A percentile compares a stretch with the other conserved stretches of the same genome.
phyloP scores from a whole-genome alignment of 306 rosid species.

The Begonia fuchsioides region DNA sequence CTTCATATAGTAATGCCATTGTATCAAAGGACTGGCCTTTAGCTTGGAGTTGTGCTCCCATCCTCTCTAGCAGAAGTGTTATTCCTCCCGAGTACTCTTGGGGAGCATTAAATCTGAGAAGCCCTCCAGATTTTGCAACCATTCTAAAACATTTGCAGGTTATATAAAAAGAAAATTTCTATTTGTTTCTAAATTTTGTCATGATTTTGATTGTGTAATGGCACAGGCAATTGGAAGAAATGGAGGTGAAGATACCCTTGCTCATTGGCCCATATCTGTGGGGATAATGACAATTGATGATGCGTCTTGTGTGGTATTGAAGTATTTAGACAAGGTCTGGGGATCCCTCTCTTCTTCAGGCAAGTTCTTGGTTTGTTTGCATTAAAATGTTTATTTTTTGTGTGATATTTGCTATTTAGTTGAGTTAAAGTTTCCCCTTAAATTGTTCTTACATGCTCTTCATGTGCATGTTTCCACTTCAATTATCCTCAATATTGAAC shows the following conservation, averaged over 20 bases:
- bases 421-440: too few relatives aligned
- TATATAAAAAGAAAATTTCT: not conserved
- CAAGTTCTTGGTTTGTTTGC: conserved; percentile 12
- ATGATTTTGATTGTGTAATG: conserved; percentile 14
- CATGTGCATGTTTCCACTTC: too few relatives aligned
- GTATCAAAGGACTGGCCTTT: conserved; percentile 83
- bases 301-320: conserved; percentile 76
- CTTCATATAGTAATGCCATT: conserved; percentile 75
- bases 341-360: conserved; percentile 72
- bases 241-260: conserved; percentile 93
- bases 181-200: not conserved
- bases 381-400: not conserved
- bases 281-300: conserved; percentile 71
- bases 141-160: conserved; percentile 89
- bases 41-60: conserved; percentile 94
- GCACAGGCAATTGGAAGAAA: conserved; percentile 57
- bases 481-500: too few relatives aligned
- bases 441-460: too few relatives aligned
- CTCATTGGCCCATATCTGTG: conserved; percentile 87
- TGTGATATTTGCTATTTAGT: not conserved
- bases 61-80: conserved; percentile 47
- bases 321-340: conserved; percentile 77
- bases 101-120: conserved; percentile 72
- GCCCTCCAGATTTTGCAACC: conserved; percentile 71
- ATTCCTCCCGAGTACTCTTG: conserved; percentile 89